Base-by-base conservation (phyloP, 2,329 filamentous ascomycete genomes). In the Didymella arachidicola region DNA sequence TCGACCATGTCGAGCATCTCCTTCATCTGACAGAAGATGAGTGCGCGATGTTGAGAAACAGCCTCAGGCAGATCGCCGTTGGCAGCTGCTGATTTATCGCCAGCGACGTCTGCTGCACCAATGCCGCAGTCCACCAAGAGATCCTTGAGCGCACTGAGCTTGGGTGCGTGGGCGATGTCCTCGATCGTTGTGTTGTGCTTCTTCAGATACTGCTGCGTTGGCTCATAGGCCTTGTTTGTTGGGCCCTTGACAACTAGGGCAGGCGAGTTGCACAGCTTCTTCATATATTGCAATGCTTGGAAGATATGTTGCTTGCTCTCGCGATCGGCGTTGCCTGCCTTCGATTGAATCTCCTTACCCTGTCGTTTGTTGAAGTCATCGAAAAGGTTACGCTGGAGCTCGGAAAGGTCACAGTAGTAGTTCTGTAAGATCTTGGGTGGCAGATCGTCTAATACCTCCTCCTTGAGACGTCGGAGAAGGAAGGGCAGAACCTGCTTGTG, bases 1-100 rank as follows among this genome's bases (percentile, higher is more conserved):
- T 98, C 93, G 2, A 99, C 96, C 87, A 99, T 98, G 77, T 99
- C 95, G 25, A 99, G 84, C 96, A 99, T 99, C 77, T 99, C 95
- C 79, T 99, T 99, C 92, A 99, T 97, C 77, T 99, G 95, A 72
- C 95, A 99, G 83, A 99, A 99, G 66, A 99, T 90, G 27, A 99
- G 86, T 0, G 95, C 96, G 43, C 95, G 91, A 75, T 99, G 95
- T 29, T 94, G 95, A 61, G 95, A 97, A 75, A 99, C 96, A 39
- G 93, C 96, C 76, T 92, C 87, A 16, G 84, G 83, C 12, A 89
- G 64, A 45, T 92, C 87, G 48, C 86, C 84, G 32, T 65, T 69
- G 18, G 54, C 57, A 32, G 64, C 75, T 41, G 84, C 82, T 19
- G 81, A 81, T 64, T 85, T 83, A 16, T 70, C 67, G 41, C 65